Conservation (phyloP, 1,139 yeast genomes). For the Blastobotrys niveus region DNA sequence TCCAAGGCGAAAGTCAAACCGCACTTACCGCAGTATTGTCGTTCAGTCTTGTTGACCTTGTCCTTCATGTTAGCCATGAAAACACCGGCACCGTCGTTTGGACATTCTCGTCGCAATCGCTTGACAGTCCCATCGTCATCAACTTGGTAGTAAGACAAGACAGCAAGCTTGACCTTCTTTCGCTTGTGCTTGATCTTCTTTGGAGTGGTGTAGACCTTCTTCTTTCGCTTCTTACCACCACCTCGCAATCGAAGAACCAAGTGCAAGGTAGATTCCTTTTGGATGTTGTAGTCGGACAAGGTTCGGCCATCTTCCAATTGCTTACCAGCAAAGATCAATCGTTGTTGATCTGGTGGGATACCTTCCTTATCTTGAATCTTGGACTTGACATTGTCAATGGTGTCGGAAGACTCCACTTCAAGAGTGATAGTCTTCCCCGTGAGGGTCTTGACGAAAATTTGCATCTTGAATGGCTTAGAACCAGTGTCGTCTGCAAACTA, state of each 20-base stretch:
- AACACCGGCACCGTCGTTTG: conserved; percentile 96
- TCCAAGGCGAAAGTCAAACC: conserved; percentile 69
- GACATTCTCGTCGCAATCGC: conserved; percentile 99
- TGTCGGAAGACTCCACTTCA: conserved; percentile 98
- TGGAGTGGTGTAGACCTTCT: conserved; percentile 99
- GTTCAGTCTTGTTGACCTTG: conserved; percentile 92
- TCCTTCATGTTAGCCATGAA: conserved; percentile 99
- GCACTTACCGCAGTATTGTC: conserved; percentile 99
- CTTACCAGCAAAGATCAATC: conserved; percentile 99
- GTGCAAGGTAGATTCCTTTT: conserved; percentile 98
- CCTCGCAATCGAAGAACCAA: conserved; percentile 98
- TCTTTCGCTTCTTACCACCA: conserved; percentile 99
- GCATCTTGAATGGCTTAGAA: conserved; percentile 48
- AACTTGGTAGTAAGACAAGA: conserved; percentile 98
- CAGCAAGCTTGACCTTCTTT: conserved; percentile 99
- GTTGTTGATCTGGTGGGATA: conserved; percentile 99
- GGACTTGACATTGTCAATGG: conserved; percentile 98
- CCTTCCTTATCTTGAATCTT: conserved; percentile 99
- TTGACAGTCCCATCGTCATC: conserved; percentile 98
- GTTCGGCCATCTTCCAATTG: conserved; percentile 99
- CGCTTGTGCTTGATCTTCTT: conserved; percentile 99
- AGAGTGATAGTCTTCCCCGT: conserved; percentile 99
- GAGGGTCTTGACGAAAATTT: conserved; percentile 97
- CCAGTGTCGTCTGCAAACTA: conserved; percentile 32
- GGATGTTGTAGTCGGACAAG: conserved; percentile 98